Percentiles rank a stretch among this genome's conserved stretches.
Evolutionary conservation across 805 yeast species (phyloP).

Genomic region (Candida glaebosa): DNA sequence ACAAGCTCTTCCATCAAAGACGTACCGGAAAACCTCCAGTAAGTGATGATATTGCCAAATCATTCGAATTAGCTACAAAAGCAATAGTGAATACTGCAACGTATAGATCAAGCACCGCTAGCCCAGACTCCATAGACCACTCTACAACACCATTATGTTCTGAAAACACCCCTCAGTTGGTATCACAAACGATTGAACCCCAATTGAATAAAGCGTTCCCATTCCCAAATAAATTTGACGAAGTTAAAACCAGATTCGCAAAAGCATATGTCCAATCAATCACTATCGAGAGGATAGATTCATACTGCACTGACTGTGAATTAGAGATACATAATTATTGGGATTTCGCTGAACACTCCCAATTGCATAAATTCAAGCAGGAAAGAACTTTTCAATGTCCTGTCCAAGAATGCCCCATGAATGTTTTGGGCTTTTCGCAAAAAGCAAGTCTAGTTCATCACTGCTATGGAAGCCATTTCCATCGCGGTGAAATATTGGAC

Average conservation of each 20-base stretch:
- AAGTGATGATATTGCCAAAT: slow-evolving; percentile 1
- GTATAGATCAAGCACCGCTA: not conserved
- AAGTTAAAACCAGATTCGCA: not conserved
- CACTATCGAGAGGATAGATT: slow-evolving; percentile 2
- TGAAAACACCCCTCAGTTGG: not conserved
- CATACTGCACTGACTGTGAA: slow-evolving; percentile 2
- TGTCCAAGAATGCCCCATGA: slow-evolving; percentile 26
- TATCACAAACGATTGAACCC: not conserved
- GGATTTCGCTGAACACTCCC: slow-evolving; percentile 1
- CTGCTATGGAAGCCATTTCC: slow-evolving; percentile 21
- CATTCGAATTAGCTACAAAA: slow-evolving; percentile 3
- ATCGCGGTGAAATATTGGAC: slow-evolving; percentile 9
- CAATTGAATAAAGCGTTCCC: not conserved
- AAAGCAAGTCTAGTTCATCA: slow-evolving; percentile 29
- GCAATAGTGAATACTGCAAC: not conserved
- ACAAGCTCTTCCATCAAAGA: slow-evolving; percentile 3
- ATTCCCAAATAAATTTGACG: not conserved
- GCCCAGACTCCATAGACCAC: not conserved
- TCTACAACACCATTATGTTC: not conserved
- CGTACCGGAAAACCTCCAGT: slow-evolving; percentile 2
- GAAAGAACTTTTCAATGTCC: slow-evolving; percentile 20
- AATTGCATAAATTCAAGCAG: not conserved
- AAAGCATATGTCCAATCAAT: not conserved
- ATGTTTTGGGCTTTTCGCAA: slow-evolving; percentile 25
- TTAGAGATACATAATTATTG: not conserved